Evolutionary conservation across 139 green algal genomes (phyloP).

Genomic region (Coelastrella sp.): DNA sequence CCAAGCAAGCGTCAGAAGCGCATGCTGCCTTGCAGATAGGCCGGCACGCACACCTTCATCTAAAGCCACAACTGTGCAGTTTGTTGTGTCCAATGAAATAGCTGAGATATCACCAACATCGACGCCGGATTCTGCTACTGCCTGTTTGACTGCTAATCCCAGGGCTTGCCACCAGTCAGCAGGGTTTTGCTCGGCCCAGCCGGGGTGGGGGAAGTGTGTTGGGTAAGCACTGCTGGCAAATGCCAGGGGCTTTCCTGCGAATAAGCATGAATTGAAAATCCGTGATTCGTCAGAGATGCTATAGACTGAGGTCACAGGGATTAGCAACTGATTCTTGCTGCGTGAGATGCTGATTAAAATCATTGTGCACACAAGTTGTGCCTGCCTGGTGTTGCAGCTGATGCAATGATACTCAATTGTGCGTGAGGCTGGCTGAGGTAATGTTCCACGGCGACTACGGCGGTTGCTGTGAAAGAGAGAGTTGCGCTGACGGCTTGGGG

Average conservation of each 20-base stretch:
- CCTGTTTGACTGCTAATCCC: conserved; percentile 64
- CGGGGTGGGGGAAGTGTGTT: conserved; percentile 72
- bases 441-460: no score
- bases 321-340: no score
- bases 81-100: conserved; percentile 86
- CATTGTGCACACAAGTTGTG: not conserved
- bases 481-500: no score
- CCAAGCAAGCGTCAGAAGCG: not conserved
- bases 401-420: no score
- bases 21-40: not conserved
- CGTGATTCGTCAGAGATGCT: no score
- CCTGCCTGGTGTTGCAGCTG: not conserved
- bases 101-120: conserved; percentile 53
- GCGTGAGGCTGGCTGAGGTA: no score
- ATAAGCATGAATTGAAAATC: not conserved
- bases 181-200: conserved; percentile 83
- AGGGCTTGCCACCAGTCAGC: conserved; percentile 80
- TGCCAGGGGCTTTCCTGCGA: conserved; percentile 45
- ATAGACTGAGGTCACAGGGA: no score
- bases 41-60: conserved; percentile 46
- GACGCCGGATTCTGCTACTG: conserved; percentile 54
- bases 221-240: conserved; percentile 61
- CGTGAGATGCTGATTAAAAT: not conserved
- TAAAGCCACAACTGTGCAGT: conserved; percentile 87
- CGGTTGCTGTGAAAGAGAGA: no score